Evolutionary conservation across 2,329 filamentous ascomycete genomes (phyloP), one percentile per base, ranked within the genome.

Genomic region (Penicillium hordei): DNA sequence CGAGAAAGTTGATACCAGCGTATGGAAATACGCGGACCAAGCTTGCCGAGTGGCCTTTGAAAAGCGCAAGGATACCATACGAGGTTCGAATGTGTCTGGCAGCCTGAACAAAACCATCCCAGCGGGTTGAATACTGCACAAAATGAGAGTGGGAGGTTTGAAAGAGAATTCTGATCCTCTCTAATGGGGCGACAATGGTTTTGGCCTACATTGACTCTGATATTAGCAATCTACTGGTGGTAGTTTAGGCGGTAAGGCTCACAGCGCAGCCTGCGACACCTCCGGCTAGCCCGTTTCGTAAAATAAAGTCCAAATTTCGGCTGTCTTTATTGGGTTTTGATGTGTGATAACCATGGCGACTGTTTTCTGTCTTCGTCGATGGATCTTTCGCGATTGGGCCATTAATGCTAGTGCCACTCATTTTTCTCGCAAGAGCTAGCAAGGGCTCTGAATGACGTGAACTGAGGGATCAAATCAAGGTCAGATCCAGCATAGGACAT

Each of bases 1-100:
- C 93, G 40, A 97, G 84, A 71, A 99, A 99, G 72, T 99, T 99
- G 76, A 97, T 96, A 48, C 90, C 93, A 13, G 93, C 94, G 74
- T 99, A 99, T 5, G 94, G 94, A 68, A 97, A 99, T 61, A 99
- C 96, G 61, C 94, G 88, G 51, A 97, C 82, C 1, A 99, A 80
- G 0, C 94, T 99, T 3, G 93, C 94, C 3, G 92, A 96, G 74
- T 99, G 94, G 4, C 94, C 94, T 53, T 94, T 89, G 77, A 92
- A 99, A 8, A 99, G 82, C 5, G 36, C 48, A 17, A 19, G 21
- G 10, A 33, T 15, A 7, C 48, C 48, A 42, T 42, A 31, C 8
- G 15, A 29, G 1, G 10, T 31, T 42, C 15, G n/a, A 17, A 51
- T 51, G 1, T 94, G 94, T 9, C 81, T 72, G 23, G 93, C 93